Conservation (phyloP, 352 stramenopile genomes). For the Globisporangium nodosum region DNA sequence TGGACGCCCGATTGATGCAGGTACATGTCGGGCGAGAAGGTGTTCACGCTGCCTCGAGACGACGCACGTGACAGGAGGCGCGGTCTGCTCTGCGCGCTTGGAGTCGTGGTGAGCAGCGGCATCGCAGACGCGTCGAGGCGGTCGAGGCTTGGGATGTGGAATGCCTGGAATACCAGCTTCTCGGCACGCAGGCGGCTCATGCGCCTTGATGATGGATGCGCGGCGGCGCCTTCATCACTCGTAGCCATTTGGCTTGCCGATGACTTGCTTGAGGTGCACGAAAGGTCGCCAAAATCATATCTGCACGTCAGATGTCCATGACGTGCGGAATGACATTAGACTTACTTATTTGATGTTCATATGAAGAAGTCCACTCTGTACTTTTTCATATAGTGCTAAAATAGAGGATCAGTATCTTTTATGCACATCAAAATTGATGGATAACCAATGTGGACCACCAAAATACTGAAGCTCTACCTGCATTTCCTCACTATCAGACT, state of each 20-base stretch:
- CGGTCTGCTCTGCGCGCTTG: constrained; percentile 4
- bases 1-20: constrained; percentile 48
- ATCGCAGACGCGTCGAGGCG: neutral
- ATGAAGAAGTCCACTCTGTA: too few species aligned
- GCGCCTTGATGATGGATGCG: neutral
- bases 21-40: constrained; percentile 31
- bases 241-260: too few species aligned
- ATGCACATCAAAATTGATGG: too few species aligned
- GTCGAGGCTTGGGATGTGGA: constrained; percentile 20
- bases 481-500: constrained; percentile 2
- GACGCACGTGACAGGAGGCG: constrained; percentile 13
- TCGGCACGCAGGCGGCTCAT: constrained; percentile 45
- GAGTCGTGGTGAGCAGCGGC: neutral
- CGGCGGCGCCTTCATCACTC: too few species aligned
- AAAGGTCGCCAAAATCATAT: neutral
- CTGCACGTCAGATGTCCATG: neutral
- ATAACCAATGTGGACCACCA: too few species aligned
- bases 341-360: too few species aligned
- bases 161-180: constrained; percentile 30
- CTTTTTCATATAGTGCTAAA: too few species aligned
- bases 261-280: too few species aligned
- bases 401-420: too few species aligned
- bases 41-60: constrained; percentile 15
- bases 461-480: neutral
- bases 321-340: too few species aligned